phyloP scores from a whole-genome alignment of 306 rosid species.

The Gastrolobium bilobum region DNA sequence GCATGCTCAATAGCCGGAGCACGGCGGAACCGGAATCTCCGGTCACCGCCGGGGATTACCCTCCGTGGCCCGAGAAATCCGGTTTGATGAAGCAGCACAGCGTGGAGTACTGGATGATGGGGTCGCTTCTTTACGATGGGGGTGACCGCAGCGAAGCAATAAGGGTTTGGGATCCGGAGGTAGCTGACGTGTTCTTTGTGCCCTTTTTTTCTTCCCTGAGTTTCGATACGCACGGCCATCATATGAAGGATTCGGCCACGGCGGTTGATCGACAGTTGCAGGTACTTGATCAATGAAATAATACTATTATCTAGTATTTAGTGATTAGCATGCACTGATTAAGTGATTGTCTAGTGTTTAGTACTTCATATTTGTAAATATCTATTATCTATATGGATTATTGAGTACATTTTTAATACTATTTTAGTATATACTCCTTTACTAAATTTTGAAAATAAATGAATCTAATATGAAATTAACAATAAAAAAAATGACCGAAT shows the following conservation, averaged over 20 bases:
- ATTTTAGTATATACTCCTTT: too few species aligned
- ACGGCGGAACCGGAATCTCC: constrained; percentile 58
- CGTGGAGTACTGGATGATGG: constrained; percentile 95
- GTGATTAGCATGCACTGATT: too few species aligned
- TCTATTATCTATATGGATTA: too few species aligned
- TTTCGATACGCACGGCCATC: constrained; percentile 75
- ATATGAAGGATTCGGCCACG: constrained; percentile 70
- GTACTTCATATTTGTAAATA: too few species aligned
- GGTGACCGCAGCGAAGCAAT: constrained; percentile 56
- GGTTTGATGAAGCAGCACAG: constrained; percentile 86
- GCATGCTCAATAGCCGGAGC: constrained; percentile 59
- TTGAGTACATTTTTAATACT: too few species aligned
- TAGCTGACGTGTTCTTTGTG: constrained; percentile 78
- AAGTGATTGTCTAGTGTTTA: too few species aligned
- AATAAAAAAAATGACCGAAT: too few species aligned
- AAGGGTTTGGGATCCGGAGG: constrained; percentile 81
- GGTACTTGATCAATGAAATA: constrained; percentile 45
- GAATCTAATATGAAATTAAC: too few species aligned
- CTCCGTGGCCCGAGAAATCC: constrained; percentile 68
- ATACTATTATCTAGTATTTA: too few species aligned
- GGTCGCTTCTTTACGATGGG: constrained; percentile 62
- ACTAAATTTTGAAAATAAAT: too few species aligned
- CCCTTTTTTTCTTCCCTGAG: constrained; percentile 87
- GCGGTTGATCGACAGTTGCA: constrained; percentile 79
- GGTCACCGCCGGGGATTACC: constrained; percentile 61